Base-by-base conservation (phyloP, 169 alveolate genomes). In the Cryptosporidium parvum region DNA sequence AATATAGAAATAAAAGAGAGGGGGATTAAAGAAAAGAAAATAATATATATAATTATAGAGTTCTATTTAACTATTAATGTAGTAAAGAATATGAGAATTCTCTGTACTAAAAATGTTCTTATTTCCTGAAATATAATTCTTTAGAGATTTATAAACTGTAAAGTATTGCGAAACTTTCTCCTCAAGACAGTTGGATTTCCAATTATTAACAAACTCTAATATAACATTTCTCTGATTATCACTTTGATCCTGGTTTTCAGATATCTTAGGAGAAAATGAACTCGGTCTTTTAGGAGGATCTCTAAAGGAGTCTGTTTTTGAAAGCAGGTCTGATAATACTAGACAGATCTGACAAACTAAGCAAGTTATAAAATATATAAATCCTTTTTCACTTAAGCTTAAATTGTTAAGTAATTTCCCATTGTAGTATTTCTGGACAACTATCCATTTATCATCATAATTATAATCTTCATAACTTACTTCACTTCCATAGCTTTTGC, bases 281-380 rank as follows among this genome's bases (percentile, higher is more conserved):
- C 75, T 61, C 26, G 87, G 87, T 26, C 87, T 59, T 62, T 80
- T 80, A 16, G 87, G 87, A 26, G 31, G 18, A 8, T 75, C 68
- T 26, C 59, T 21, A 8, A 73, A 73, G 9, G 48, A 23, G n/a
- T 44, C 75, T 5, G 62, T n/a, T 35, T 65, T 21, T 35, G 87
- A 80, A n/a, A 61, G 6, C 14, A 80, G 14, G 29, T 80, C 87
- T 5, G 37, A 62, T 18, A 39, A 45, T 18, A 62, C 9, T n/a
- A 65, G 48, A 23, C 59, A 62, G 3, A 80, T 80, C 35, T 80
- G 80, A 21, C 68, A 59, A n/a, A 52, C 18, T 56, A 37, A 6
- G n/a, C 51, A 56, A 18, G 68, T 73, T 35, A 73, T 31, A 14
- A 58, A 70, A 31, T 45, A 45, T 9, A 70, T 4, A 44, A 70